Evolutionary conservation across 805 yeast genomes (phyloP).

Genomic region (Torulaspora microellipsoides): DNA sequence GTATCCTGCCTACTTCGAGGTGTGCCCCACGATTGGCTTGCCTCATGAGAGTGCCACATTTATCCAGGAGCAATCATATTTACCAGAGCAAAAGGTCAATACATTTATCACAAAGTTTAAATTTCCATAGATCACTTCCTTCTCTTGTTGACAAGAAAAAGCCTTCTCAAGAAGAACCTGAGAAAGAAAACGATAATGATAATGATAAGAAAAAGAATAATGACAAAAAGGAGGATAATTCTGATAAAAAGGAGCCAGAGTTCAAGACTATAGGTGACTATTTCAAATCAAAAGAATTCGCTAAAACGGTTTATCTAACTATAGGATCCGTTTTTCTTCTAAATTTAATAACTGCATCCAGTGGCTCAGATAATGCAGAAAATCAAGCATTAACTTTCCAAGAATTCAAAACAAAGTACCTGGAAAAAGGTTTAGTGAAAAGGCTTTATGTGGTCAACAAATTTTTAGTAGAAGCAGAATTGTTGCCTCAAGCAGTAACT

Average conservation of each 20-base stretch:
- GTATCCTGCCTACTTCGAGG: not conserved
- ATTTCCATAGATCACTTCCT: not conserved
- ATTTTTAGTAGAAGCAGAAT: conserved; percentile 63
- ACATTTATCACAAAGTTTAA: not conserved
- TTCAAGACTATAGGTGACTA: conserved; percentile 34
- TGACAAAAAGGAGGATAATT: conserved; percentile 4
- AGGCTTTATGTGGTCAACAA: conserved; percentile 70
- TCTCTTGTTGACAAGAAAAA: not conserved
- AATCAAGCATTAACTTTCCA: conserved; percentile 54
- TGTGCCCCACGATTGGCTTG: not conserved
- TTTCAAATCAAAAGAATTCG: conserved; percentile 41
- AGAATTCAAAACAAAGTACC: conserved; percentile 75
- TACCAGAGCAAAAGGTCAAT: not conserved
- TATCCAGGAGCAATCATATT: not conserved
- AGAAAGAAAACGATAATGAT: conserved; percentile 1
- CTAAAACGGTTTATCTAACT: conserved; percentile 37
- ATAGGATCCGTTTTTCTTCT: conserved; percentile 38
- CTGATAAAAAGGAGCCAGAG: conserved; percentile 22
- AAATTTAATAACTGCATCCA: conserved; percentile 25
- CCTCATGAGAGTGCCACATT: not conserved
- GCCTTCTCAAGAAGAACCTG: not conserved
- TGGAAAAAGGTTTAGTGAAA: conserved; percentile 75
- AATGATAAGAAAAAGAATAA: conserved; percentile 6
- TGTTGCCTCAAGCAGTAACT: conserved; percentile 42
- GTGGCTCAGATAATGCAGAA: conserved; percentile 20